Evolutionary conservation across 495 filamentous ascomycete species (phyloP).

Genomic region (Penicillium herquei): DNA sequence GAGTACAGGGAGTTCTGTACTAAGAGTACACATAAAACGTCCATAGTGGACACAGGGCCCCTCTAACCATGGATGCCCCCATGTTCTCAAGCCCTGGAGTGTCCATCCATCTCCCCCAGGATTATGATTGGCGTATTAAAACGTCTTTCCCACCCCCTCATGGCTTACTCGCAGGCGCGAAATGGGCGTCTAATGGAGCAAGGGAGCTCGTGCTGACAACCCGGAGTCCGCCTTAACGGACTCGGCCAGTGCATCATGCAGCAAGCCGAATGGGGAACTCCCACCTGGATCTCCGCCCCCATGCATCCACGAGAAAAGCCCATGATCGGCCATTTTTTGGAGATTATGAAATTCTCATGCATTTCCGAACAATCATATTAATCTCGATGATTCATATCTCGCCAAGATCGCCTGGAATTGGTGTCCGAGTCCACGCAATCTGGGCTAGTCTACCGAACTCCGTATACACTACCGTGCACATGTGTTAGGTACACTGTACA

Average conservation of each 20-base stretch:
- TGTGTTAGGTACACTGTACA: no score
- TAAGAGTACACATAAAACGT: no score
- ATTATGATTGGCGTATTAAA: background rate
- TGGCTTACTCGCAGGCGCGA: constrained; percentile 13
- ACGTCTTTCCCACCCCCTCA: background rate
- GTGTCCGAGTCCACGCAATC: background rate
- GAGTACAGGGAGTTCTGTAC: no score
- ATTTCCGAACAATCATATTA: no score
- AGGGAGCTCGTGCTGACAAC: constrained; percentile 13
- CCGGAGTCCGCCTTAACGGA: constrained; percentile 15
- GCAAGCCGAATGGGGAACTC: constrained; percentile 14
- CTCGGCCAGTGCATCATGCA: constrained; percentile 15
- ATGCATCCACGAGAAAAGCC: constrained; percentile 1
- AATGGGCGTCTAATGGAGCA: constrained; percentile 25
- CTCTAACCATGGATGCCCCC: background rate
- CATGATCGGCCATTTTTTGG: constrained; percentile 7
- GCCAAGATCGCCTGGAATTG: constrained; percentile 1
- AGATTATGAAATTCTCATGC: no score
- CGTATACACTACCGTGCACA: no score
- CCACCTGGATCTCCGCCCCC: constrained; percentile 9
- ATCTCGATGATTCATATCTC: background rate
- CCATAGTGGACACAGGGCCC: no score
- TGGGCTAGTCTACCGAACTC: background rate
- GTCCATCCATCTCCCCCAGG: no score
- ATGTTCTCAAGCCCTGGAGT: background rate